Evolutionary conservation across 192 early-diverging fungal genomes (phyloP), one percentile per base, ranked within the genome.

Genomic region (Chytriomyces sp.): DNA sequence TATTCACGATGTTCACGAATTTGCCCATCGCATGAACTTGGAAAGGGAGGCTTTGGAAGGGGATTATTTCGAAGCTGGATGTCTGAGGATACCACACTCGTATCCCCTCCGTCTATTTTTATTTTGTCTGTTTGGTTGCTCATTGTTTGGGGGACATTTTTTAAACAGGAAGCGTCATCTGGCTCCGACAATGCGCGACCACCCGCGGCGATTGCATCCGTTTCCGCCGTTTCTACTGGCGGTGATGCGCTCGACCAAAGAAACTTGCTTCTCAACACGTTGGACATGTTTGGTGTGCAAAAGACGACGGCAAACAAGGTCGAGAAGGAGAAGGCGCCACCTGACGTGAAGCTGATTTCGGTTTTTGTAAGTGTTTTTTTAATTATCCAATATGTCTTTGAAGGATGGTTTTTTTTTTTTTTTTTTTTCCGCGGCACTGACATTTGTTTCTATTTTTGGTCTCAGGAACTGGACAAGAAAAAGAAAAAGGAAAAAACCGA

Each of bases 401-500:
- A 79, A 59, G 20, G 64, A 64, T 45, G 78, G 70, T 18, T 35
- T 35, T 2, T 35, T 35, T 35, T 2, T 35, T 2, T 35, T 35
- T 35, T 35, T 35, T 35, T 35, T 35, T 35, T 35, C 4, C 35
- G 35, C 35, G 35, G 35, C 35, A 1, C 4, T 35, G 35, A 35
- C 35, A 35, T 35, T 35, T 35, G 35, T 35, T 35, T 35, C 67
- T 72, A 72, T 23, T 28, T 45, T 72, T 53, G 48, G 26, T 3
- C n/a, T 64, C 50, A 83, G 81, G 82, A 84, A 61, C 53, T 86
- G 3, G 85, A 86, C 79, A 88, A 88, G 78, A 86, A 88, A 80
- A 88, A 85, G 67, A 88, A 88, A 63, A 88, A 88, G 80, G 86
- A 88, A 77, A 84, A 72, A 63, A 53, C 61, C 5, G 86, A 88